Evolutionary conservation across 23 red algal species (phyloP).

Genomic region (Gracilaria domingensis): DNA sequence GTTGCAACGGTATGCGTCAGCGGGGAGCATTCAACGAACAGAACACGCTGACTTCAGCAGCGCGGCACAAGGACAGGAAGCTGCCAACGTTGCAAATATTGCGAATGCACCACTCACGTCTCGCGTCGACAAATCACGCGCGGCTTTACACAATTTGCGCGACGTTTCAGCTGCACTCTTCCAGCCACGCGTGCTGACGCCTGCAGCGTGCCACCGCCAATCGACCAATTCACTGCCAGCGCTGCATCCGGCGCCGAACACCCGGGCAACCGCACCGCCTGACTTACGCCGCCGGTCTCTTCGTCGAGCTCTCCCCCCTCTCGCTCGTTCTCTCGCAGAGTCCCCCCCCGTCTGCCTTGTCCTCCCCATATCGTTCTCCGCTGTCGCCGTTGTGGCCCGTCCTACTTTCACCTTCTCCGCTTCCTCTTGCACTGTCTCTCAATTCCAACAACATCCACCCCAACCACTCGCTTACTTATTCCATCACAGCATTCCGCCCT

Average conservation of each 20-base stretch:
- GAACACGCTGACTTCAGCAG: neutral
- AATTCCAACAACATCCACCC: constrained; percentile 19
- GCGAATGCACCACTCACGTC: neutral
- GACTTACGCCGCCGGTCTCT: constrained; percentile 11
- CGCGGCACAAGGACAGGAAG: neutral
- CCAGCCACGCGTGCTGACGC: neutral
- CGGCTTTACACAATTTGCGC: neutral
- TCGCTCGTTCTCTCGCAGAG: neutral
- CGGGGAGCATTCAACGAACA: neutral
- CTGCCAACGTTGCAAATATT: constrained; percentile 39
- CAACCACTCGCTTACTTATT: constrained; percentile 34
- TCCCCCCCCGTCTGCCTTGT: neutral
- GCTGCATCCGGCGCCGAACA: neutral
- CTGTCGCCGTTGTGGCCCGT: constrained; percentile 23
- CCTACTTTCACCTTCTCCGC: neutral
- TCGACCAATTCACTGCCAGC: constrained; percentile 10
- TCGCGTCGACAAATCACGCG: neutral
- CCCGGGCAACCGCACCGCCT: neutral
- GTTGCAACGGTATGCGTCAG: neutral
- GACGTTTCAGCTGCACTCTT: neutral
- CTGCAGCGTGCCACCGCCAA: neutral
- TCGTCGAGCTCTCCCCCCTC: neutral
- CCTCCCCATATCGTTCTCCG: neutral
- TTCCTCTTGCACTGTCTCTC: constrained; percentile 14
- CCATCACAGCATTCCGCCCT: neutral